These are phyloP conservation scores for Cryptococcus jaspeensis DNA, from an alignment of 1,284 basidiomycete species.

Conservation along the genomic window DNA sequence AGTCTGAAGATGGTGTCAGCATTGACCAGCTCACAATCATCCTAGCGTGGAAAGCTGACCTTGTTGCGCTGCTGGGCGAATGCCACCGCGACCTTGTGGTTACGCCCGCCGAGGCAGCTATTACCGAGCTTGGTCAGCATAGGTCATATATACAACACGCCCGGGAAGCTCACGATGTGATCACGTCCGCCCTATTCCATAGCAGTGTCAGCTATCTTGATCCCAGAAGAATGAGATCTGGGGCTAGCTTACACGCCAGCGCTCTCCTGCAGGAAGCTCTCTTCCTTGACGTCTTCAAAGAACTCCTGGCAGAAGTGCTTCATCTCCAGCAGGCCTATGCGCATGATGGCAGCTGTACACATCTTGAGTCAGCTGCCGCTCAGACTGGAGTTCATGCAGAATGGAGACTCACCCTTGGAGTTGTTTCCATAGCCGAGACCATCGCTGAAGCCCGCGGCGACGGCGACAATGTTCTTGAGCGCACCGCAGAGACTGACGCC, in stretches of 20 bases:
- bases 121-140: not conserved
- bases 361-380: not conserved
- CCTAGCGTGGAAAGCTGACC: constrained; percentile 30
- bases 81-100: constrained; percentile 54
- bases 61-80: constrained; percentile 54
- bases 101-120: constrained; percentile 56
- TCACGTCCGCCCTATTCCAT: constrained; percentile 54
- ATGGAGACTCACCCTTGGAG: constrained; percentile 53
- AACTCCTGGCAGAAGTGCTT: constrained; percentile 57
- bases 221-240: too few species aligned
- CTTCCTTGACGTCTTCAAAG: constrained; percentile 56
- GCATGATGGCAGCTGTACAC: constrained; percentile 57
- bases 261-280: constrained; percentile 56
- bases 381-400: not conserved
- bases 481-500: constrained; percentile 61
- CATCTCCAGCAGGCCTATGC: constrained; percentile 57
- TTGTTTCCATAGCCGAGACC: constrained; percentile 60
- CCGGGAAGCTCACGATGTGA: constrained; percentile 54
- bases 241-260: constrained; percentile 51
- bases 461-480: constrained; percentile 60
- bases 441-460: constrained; percentile 59
- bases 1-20: constrained; percentile 27
- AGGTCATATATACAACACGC: too few species aligned
- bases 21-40: too few species aligned
- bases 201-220: too few species aligned